Evolutionary conservation across 371 early-diverging fungal genomes (phyloP).

Genomic region (Nematocida sp.): DNA sequence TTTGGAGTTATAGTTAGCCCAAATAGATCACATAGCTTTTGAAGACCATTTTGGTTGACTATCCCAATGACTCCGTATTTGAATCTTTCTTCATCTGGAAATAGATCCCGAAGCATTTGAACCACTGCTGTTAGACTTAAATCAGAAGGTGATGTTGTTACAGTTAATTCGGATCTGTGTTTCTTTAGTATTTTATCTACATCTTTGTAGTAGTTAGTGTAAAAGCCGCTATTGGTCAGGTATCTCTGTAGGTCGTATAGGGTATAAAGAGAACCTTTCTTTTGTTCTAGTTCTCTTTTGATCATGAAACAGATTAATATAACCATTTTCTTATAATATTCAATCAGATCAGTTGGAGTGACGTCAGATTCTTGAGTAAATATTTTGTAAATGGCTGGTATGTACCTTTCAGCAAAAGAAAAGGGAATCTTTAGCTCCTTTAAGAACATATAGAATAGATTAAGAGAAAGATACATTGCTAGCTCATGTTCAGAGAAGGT

Average conservation of each 20-base stretch:
- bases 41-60: background rate
- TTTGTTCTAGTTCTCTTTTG: slow-evolving; percentile 34
- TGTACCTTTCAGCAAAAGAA: background rate
- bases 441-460: background rate
- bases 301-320: slow-evolving; percentile 12
- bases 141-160: background rate
- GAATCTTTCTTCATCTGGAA: background rate
- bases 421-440: background rate
- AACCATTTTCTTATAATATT: background rate
- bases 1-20: slow-evolving; percentile 21
- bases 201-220: background rate
- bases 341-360: no score
- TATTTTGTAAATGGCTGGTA: background rate
- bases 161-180: background rate
- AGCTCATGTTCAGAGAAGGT: background rate
- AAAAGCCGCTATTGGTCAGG: background rate
- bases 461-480: background rate
- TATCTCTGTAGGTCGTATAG: slow-evolving; percentile 21
- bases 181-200: background rate
- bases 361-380: no score
- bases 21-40: slow-evolving; percentile 3
- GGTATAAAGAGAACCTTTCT: background rate
- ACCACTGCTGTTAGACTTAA: background rate
- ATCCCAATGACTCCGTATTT: background rate
- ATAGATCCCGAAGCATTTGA: background rate